A percentile compares a stretch with the other conserved stretches of the same genome.
Evolutionary conservation across 495 filamentous ascomycete species (phyloP).

Genomic region (Cladorrhinum samala): DNA sequence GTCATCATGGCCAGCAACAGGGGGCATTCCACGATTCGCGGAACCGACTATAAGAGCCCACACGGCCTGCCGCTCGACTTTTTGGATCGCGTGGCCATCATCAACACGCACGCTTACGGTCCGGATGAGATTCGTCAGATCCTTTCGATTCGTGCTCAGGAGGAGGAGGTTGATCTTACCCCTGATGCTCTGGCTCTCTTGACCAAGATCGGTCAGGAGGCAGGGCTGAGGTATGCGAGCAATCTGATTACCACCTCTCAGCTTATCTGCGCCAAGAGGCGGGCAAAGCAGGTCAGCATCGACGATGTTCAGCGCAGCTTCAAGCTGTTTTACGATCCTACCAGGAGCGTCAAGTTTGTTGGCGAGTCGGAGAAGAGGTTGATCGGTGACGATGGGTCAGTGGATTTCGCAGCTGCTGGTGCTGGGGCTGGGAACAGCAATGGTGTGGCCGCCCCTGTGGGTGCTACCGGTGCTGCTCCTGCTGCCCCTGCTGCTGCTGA

Average conservation of each 20-base stretch:
- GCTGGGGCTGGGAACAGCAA: slow-evolving; percentile 40
- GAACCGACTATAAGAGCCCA: slow-evolving; percentile 84
- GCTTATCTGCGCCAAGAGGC: slow-evolving; percentile 71
- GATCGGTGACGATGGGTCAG: slow-evolving; percentile 77
- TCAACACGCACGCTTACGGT: slow-evolving; percentile 87
- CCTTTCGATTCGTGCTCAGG: slow-evolving; percentile 80
- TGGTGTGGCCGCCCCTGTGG: not conserved
- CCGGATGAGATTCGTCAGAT: slow-evolving; percentile 86
- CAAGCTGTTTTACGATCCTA: slow-evolving; percentile 84
- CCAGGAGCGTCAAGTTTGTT: slow-evolving; percentile 84
- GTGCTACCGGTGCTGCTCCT: not conserved
- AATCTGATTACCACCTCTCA: slow-evolving; percentile 93
- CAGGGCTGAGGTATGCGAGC: slow-evolving; percentile 85
- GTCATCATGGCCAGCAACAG: slow-evolving; percentile 99
- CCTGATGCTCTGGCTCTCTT: slow-evolving; percentile 84
- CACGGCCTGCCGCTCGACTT: slow-evolving; percentile 95
- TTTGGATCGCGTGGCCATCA: slow-evolving; percentile 91
- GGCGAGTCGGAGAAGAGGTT: slow-evolving; percentile 84
- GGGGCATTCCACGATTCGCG: slow-evolving; percentile 84
- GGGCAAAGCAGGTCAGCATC: slow-evolving; percentile 68
- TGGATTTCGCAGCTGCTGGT: slow-evolving; percentile 63
- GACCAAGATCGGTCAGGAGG: slow-evolving; percentile 91
- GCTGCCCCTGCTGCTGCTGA: not conserved
- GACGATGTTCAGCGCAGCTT: slow-evolving; percentile 91
- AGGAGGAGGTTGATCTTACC: slow-evolving; percentile 89